Base-by-base conservation (phyloP, 768 basidiomycete species). In the Trametes cingulata region DNA sequence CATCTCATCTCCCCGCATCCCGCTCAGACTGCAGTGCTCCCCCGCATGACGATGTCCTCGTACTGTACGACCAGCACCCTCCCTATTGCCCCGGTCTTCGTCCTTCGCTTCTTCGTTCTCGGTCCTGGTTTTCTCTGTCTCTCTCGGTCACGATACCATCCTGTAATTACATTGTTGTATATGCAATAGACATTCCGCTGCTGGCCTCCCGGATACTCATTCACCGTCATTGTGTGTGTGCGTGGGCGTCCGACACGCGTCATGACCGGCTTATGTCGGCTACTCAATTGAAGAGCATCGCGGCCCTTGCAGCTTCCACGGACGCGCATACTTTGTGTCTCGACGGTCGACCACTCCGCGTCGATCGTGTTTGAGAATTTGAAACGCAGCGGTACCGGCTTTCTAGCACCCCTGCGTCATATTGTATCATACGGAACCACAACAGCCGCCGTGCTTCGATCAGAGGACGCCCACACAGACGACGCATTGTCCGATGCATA, bases 141-240 rank as follows among this genome's bases (percentile, higher is more conserved):
- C 36, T 9, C 43, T 25, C 54, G 35, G 37, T 33, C 47, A 19
- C 47, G 56, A 57, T 57, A 57, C 56, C 56, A 49, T 49, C 55
- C 14, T 57, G 56, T 57, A 57, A 57, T 33, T 41, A 49, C 49
- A 57, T 57, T 57, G 56, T 57, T 57, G 56, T 57, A 57, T 57
- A 57, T 57, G 56, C 40, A 19, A 57, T 57, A 57, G 56, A 57
- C 29, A 19, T 17, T 19, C 47, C 27, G 47, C 37, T 54, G 27
- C 43, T 24, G 54, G 45, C 25, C 45, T 22, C 52, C 17, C 15
- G 15, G 17, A 43, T 29, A 14, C 40, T n/a, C n/a, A n/a, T n/a
- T n/a, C n/a, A n/a, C n/a, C n/a, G n/a, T n/a, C n/a, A n/a, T n/a
- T 10, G 29, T 33, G 29, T 10, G 10, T 33, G 10, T 33, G 10